Evolutionary conservation across 176 grass and related monocot species (phyloP).

Genomic region (Puccinellia tenuiflora): DNA sequence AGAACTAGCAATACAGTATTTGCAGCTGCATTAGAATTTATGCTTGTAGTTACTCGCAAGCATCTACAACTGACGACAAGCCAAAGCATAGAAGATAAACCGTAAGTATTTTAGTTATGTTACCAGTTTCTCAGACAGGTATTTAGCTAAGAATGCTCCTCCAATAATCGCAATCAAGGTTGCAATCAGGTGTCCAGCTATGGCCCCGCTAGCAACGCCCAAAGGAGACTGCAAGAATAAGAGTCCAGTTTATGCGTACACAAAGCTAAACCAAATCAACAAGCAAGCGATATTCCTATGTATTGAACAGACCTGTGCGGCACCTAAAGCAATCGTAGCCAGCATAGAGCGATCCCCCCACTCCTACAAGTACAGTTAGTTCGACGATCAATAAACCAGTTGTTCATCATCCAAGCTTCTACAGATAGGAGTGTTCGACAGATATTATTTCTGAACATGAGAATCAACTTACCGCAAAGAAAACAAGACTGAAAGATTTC

Average conservation of each 20-base stretch:
- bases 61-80: neutral
- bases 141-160: slow-evolving; percentile 84
- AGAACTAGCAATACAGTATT: neutral
- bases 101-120: neutral
- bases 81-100: neutral
- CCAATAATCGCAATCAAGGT: slow-evolving; percentile 78
- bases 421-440: neutral
- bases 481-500: slow-evolving; percentile 91
- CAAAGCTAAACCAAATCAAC: slow-evolving; percentile 2
- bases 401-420: neutral
- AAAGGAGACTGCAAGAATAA: slow-evolving; percentile 61
- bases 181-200: slow-evolving; percentile 79
- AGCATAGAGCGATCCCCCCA: slow-evolving; percentile 99
- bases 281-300: slow-evolving; percentile 4
- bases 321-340: slow-evolving; percentile 92
- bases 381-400: neutral
- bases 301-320: slow-evolving; percentile 65
- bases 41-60: neutral
- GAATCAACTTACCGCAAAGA: slow-evolving; percentile 64
- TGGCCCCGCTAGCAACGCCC: slow-evolving; percentile 87
- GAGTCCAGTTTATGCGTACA: neutral
- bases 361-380: slow-evolving; percentile 42
- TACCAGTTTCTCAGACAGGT: slow-evolving; percentile 96
- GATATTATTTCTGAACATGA: neutral
- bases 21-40: neutral